Base-by-base conservation (phyloP, 768 basidiomycete species). In the Daedaleopsis sinensis region DNA sequence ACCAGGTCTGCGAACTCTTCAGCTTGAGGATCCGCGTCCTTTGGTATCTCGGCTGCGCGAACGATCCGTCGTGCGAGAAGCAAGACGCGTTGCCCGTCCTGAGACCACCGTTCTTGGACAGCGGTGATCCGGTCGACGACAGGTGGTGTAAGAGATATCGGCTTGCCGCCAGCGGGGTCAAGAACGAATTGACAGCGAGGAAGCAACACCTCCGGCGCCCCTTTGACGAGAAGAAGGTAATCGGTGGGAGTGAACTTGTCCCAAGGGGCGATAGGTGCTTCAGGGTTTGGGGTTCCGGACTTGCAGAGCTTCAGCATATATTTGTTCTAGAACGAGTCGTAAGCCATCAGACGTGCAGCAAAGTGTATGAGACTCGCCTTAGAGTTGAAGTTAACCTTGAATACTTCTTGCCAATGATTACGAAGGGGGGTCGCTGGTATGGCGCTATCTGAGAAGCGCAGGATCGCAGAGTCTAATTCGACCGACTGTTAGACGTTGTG, bases 31-130 rank as follows among this genome's bases (percentile, higher is more conserved):
- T 65, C 68, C 1, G 70, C 48, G 6, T 69, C 64, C 57, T 77
- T 76, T 24, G 76, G 68, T 0, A 80, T 50, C 11, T 66, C 67
- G 13, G 70, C 70, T 10, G 67, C 71, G 3, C 68, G 61, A n/a
- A 85, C 64, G 32, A 80, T 59, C 19, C 77, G 75, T 49, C 80
- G 76, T 19, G 84, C 82, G 15, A 87, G 76, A 0, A 86, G 71
- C 19, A 88, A 73, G 21, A 88, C 85, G 16, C 86, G 77, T 62
- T 83, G 83, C 2, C 86, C 85, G 52, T 76, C 74, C 3, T 75
- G 65, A 0, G 85, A 81, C 77, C 79, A 83, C 13, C 69, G 68
- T 59, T 82, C 82, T 63, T 82, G 81, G 1, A 75, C 66, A 0
- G 72, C 68, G 5, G 71, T 63, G 37, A 80, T 73, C 5, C 69